These are phyloP conservation scores for Mortierella hygrophila DNA, from an alignment of 192 early-diverging fungal genomes.

Conservation along the genomic window DNA sequence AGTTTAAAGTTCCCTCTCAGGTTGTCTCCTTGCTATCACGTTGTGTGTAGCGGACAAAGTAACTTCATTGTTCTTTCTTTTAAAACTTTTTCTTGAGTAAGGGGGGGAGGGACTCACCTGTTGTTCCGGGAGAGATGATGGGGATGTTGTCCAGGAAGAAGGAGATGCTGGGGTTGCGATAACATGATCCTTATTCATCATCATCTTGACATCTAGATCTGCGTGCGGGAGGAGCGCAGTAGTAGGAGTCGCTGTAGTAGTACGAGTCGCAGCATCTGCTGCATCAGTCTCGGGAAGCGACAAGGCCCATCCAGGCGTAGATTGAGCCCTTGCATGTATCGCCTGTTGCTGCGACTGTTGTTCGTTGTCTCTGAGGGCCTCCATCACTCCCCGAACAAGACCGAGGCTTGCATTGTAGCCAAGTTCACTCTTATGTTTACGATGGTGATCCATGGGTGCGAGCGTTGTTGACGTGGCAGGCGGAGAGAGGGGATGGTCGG, in stretches of 20 bases:
- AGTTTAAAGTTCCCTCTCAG: slow-evolving; percentile 10
- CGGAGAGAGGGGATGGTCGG: not conserved
- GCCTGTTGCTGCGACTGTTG: not conserved
- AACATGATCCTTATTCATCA: not conserved
- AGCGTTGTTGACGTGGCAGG: slow-evolving; percentile 13
- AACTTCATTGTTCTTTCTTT: not conserved
- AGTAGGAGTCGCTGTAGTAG: not conserved
- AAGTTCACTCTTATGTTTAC: slow-evolving; percentile 35
- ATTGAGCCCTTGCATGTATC: not conserved
- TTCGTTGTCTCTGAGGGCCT: slow-evolving; percentile 39
- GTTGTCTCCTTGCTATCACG: not conserved
- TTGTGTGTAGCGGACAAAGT: not conserved
- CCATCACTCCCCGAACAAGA: slow-evolving; percentile 27
- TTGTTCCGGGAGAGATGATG: slow-evolving; percentile 4
- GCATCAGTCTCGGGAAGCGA: not conserved
- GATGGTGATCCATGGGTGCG: slow-evolving; percentile 7
- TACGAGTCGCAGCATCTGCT: not conserved
- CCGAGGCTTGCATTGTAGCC: not conserved
- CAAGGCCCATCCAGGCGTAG: not conserved
- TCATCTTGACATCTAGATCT: not conserved
- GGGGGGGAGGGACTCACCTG: not conserved
- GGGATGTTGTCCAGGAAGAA: not conserved
- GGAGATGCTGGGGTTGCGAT: not conserved
- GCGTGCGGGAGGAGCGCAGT: not conserved
- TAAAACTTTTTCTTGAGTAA: not conserved